phyloP scores from a whole-genome alignment of 1,284 basidiomycete species.

The Marasmius tenuissimus region DNA sequence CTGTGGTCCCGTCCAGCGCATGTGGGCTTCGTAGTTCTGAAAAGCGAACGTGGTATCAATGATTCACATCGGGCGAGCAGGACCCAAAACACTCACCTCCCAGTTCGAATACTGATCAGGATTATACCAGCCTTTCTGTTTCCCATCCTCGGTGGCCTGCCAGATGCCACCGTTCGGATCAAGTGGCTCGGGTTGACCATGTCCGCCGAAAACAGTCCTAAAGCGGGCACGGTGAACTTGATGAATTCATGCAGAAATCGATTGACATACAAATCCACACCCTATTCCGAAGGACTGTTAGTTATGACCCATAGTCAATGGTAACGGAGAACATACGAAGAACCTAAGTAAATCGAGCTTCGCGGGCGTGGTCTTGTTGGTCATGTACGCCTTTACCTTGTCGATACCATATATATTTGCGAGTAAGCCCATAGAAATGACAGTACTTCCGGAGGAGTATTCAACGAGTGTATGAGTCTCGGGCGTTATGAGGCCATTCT shows the following conservation, averaged over 20 bases:
- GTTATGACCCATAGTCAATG: not conserved
- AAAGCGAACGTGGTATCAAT: not conserved
- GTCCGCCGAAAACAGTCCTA: constrained; percentile 19
- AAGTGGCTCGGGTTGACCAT: constrained; percentile 14
- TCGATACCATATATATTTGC: constrained; percentile 21
- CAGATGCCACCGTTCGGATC: constrained; percentile 22
- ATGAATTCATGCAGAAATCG: not conserved
- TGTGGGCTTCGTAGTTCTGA: constrained; percentile 23
- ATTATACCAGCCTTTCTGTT: constrained; percentile 17
- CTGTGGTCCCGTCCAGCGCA: constrained; percentile 27
- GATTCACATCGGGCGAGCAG: not conserved
- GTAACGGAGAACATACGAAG: constrained; percentile 17
- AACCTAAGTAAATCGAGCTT: constrained; percentile 23
- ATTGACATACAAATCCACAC: not conserved
- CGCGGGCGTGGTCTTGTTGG: constrained; percentile 22
- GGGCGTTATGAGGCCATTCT: constrained; percentile 18
- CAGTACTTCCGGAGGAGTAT: constrained; percentile 24
- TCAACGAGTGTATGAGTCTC: constrained; percentile 25
- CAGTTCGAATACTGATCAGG: constrained; percentile 24
- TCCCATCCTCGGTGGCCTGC: constrained; percentile 17
- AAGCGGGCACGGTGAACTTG: not conserved
- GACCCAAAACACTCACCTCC: constrained; percentile 10
- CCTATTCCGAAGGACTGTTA: not conserved
- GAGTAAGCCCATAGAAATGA: constrained; percentile 24
- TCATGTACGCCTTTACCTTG: constrained; percentile 23